A percentile compares a stretch with the other conserved stretches of the same genome.
These are phyloP conservation scores for Fonsecaea pugnacius DNA, from an alignment of 2,329 filamentous ascomycete genomes.

Conservation along the genomic window DNA sequence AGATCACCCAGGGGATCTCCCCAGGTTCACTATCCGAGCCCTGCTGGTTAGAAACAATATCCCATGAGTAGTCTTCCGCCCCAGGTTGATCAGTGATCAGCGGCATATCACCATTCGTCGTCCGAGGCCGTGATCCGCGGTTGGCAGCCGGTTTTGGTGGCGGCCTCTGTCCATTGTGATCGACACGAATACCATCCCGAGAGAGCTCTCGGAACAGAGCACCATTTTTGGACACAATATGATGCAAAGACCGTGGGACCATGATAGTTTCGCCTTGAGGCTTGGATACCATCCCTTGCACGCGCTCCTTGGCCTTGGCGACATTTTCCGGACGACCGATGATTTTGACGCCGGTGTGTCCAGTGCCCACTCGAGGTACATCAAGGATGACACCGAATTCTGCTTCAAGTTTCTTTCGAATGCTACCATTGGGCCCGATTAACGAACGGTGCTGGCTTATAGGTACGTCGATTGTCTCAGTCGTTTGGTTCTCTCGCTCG, in stretches of 20 bases:
- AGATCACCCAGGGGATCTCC: constrained; percentile 80
- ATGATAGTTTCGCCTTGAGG: constrained; percentile 86
- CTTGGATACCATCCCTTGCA: constrained; percentile 76
- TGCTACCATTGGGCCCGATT: constrained; percentile 89
- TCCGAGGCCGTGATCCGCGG: constrained; percentile 47
- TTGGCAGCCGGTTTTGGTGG: constrained; percentile 69
- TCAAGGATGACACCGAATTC: constrained; percentile 87
- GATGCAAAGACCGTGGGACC: constrained; percentile 81
- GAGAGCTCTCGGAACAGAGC: constrained; percentile 90
- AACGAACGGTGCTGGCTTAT: constrained; percentile 87
- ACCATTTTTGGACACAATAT: constrained; percentile 82
- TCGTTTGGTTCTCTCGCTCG: constrained; percentile 82
- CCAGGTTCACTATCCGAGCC: constrained; percentile 39
- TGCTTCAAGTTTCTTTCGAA: constrained; percentile 80
- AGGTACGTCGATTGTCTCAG: constrained; percentile 78
- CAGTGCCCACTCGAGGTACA: constrained; percentile 85
- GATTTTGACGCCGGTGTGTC: constrained; percentile 83
- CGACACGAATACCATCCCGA: constrained; percentile 86
- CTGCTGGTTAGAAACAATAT: constrained; percentile 59
- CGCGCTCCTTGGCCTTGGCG: constrained; percentile 83
- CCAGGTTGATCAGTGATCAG: constrained; percentile 87
- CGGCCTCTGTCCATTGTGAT: constrained; percentile 79
- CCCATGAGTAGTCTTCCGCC: constrained; percentile 76
- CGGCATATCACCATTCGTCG: constrained; percentile 68
- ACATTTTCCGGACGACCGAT: constrained; percentile 78